Conservation (phyloP, 2,329 filamentous ascomycete genomes). For the Botryotinia convoluta region DNA sequence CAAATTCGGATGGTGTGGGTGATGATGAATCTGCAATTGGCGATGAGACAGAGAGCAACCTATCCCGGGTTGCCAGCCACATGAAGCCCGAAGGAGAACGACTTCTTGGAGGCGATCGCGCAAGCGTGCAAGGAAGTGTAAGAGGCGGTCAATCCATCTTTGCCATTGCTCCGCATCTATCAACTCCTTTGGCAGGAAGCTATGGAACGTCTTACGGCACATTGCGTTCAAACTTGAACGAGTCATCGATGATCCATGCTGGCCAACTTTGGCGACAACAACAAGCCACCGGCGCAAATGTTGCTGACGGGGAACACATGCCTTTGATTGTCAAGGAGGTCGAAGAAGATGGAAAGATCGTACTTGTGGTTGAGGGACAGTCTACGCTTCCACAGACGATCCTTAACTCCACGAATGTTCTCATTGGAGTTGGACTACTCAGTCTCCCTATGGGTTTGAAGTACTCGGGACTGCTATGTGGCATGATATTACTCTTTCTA, state of each 20-base stretch:
- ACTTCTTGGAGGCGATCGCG: slow-evolving; percentile 26
- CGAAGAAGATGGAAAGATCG: slow-evolving; percentile 80
- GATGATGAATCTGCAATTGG: slow-evolving; percentile 31
- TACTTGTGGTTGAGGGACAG: slow-evolving; percentile 83
- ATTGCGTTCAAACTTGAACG: slow-evolving; percentile 38
- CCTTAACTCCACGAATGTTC: slow-evolving; percentile 81
- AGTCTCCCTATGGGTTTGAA: slow-evolving; percentile 85
- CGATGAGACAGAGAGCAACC: slow-evolving; percentile 22
- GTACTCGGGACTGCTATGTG: slow-evolving; percentile 85
- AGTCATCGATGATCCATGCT: slow-evolving; percentile 50
- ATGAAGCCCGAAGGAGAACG: slow-evolving; percentile 38
- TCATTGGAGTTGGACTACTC: slow-evolving; percentile 86
- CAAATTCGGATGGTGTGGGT: slow-evolving; percentile 34
- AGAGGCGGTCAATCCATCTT: slow-evolving; percentile 52
- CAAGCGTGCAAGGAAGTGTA: slow-evolving; percentile 36
- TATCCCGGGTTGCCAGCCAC: slow-evolving; percentile 40
- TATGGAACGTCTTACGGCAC: slow-evolving; percentile 64
- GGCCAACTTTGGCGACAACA: slow-evolving; percentile 53
- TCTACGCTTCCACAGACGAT: slow-evolving; percentile 95
- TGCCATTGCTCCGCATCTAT: slow-evolving; percentile 57
- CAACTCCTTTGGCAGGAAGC: slow-evolving; percentile 68
- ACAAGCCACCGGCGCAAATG: slow-evolving; percentile 42
- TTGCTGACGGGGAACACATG: slow-evolving; percentile 59
- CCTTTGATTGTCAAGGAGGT: slow-evolving; percentile 86
- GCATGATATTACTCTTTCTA: slow-evolving; percentile 69